A percentile compares a stretch with the other conserved stretches of the same genome.
Conservation (phyloP, 1,284 basidiomycete genomes). For the Irpex lacteus region DNA sequence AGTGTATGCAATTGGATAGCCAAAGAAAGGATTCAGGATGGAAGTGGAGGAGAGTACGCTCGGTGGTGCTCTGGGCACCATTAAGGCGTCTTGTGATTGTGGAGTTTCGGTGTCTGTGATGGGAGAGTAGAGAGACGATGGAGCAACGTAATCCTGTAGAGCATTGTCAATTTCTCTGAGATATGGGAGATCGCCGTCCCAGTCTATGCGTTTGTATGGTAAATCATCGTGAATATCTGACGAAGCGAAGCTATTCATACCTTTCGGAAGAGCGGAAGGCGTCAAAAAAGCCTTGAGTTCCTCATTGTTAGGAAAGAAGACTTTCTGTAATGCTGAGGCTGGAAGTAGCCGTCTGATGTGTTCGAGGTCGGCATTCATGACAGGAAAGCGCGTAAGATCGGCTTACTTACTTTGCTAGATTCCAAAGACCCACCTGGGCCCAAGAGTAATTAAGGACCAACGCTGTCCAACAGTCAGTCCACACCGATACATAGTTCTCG, state of each 20-base stretch:
- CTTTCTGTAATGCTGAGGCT: conserved; percentile 60
- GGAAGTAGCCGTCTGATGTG: conserved; percentile 63
- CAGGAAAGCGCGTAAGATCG: background rate
- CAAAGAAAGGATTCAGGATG: conserved; percentile 75
- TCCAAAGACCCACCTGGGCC: conserved; percentile 79
- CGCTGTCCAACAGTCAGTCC: conserved; percentile 36
- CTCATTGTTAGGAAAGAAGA: conserved; percentile 67
- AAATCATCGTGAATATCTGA: background rate
- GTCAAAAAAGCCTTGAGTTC: conserved; percentile 64
- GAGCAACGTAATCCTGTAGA: conserved; percentile 27
- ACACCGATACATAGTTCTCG: background rate
- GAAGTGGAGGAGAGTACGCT: conserved; percentile 48
- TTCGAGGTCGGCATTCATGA: conserved; percentile 15
- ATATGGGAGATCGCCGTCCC: conserved; percentile 53
- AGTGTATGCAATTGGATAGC: conserved; percentile 61
- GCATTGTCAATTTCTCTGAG: conserved; percentile 47
- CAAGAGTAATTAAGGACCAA: conserved; percentile 83
- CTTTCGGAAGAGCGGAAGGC: conserved; percentile 51
- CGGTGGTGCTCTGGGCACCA: background rate
- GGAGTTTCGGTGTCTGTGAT: conserved; percentile 1
- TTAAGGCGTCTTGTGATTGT: conserved; percentile 8
- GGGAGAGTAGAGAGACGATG: conserved; percentile 5
- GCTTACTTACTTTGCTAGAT: conserved; percentile 57
- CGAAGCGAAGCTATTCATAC: conserved; percentile 33
- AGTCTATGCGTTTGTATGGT: conserved; percentile 40